phyloP scores from a whole-genome alignment of 352 stramenopile species.

The Peronospora farinosa region DNA sequence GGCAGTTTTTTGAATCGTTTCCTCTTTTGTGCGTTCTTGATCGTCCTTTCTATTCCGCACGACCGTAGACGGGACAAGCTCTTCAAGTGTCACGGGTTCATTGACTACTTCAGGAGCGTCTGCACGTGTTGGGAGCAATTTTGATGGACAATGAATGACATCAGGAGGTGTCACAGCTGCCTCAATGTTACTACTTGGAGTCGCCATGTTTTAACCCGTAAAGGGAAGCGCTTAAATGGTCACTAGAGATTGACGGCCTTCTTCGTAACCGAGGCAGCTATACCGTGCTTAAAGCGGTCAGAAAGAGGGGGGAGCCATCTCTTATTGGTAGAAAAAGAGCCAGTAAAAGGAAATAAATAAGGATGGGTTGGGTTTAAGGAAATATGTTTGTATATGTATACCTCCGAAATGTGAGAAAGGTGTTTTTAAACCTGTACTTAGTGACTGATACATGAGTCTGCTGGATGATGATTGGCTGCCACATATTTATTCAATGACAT shows the following conservation, averaged over 20 bases:
- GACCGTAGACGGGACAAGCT: slow-evolving; percentile 12
- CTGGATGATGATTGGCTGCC: slow-evolving; percentile 14
- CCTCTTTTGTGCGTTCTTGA: too few species aligned
- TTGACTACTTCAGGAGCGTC: slow-evolving; percentile 29
- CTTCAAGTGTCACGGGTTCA: slow-evolving; percentile 28
- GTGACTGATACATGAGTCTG: background rate
- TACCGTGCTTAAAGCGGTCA: slow-evolving; percentile 14
- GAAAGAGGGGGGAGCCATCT: slow-evolving; percentile 29
- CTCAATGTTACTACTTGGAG: slow-evolving; percentile 22
- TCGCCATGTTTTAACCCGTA: slow-evolving; percentile 7
- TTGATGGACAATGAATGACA: slow-evolving; percentile 14
- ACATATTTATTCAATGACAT: background rate
- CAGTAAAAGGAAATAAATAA: slow-evolving; percentile 7
- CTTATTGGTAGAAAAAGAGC: slow-evolving; percentile 45
- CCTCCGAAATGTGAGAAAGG: too few species aligned
- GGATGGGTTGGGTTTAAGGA: background rate
- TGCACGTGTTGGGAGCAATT: slow-evolving; percentile 19
- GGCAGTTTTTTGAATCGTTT: too few species aligned
- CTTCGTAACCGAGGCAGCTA: slow-evolving; percentile 8
- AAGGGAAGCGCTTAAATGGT: background rate
- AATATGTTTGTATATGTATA: too few species aligned
- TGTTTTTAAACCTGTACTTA: slow-evolving; percentile 9
- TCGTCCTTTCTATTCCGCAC: slow-evolving; percentile 1
- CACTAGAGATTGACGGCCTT: slow-evolving; percentile 2
- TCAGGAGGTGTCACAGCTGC: slow-evolving; percentile 13